Base-by-base conservation (phyloP, 805 yeast species). In the Nadsonia fulvescens region DNA sequence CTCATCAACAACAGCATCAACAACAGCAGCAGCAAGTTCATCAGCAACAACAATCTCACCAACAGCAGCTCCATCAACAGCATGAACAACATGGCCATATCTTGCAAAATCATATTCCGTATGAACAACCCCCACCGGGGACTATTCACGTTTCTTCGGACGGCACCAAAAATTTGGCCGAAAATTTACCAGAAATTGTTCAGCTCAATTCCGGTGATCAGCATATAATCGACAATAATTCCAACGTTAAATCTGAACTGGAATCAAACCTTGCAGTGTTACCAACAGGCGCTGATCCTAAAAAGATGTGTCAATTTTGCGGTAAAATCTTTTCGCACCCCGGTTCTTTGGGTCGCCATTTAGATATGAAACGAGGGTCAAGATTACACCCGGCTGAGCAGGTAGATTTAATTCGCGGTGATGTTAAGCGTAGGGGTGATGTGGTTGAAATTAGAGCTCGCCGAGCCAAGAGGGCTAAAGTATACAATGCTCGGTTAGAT, bases 311-410 rank as follows among this genome's bases (percentile, higher is more conserved):
- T 40, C 51, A 51, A 1, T 66, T 65, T 38, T 69, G 76, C 37
- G 61, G 61, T 1, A 52, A 56, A 31, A 49, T 58, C 1, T 70
- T 68, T 40, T 56, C 67, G 3, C 66, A 65, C 32, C 63, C 67
- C 5, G 72, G 74, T 2, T 63, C 71, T 1, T 47, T 66, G 30
- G 74, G 74, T 1, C 49, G 76, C 18, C 76, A 69, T 40, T 41
- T 70, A 22, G 75, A 70, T 37, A 42, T 53, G 23, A 59, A 64
- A 33, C 62, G 63, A 28, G 76, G 75, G 1, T 56, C 67, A 6
- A 39, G 51, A 1, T 29, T 45, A 9, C 76, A 69, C 34, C 75
- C 75, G 0, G 40, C 48, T 1, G 63, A 56, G 3, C 49, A 54
- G 20, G 63, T 70, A 9, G 61, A 56, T 8, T 39, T 38, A 25